Conservation (phyloP, 2,329 filamentous ascomycete species). For the Arthrobotrys sphaeroides region DNA sequence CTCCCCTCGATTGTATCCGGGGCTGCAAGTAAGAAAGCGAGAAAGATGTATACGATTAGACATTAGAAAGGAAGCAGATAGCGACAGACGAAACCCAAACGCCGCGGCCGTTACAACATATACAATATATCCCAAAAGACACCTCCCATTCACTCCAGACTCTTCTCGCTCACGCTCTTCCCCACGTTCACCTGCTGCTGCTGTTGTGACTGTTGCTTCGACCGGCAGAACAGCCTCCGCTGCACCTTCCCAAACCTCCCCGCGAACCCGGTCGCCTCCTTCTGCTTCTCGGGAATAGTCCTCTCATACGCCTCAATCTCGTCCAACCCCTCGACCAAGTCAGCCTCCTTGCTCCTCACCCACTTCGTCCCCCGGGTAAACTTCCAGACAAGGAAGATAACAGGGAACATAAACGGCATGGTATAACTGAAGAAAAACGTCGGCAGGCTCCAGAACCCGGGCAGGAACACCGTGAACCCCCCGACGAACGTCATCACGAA, state of each 20-base stretch:
- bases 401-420: constrained; percentile 76
- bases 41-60: too few relatives aligned
- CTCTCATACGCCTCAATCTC: constrained; percentile 75
- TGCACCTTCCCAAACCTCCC: constrained; percentile 13
- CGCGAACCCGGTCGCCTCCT: neutral
- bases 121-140: neutral
- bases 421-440: constrained; percentile 78
- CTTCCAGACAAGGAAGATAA: constrained; percentile 78
- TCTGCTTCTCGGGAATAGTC: constrained; percentile 64
- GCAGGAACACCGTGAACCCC: constrained; percentile 79
- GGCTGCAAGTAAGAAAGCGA: too few relatives aligned
- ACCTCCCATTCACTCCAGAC: neutral
- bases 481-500: constrained; percentile 78
- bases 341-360: constrained; percentile 69
- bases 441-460: constrained; percentile 72
- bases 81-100: neutral
- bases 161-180: neutral
- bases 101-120: neutral
- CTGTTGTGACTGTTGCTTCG: constrained; percentile 8
- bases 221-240: constrained; percentile 65
- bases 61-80: neutral
- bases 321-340: constrained; percentile 71
- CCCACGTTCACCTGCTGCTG: neutral
- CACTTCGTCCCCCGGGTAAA: constrained; percentile 71
- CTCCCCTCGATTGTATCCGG: too few relatives aligned